phyloP scores from a whole-genome alignment of 441 rosid genomes.

The Rhodomyrtus psidioides region DNA sequence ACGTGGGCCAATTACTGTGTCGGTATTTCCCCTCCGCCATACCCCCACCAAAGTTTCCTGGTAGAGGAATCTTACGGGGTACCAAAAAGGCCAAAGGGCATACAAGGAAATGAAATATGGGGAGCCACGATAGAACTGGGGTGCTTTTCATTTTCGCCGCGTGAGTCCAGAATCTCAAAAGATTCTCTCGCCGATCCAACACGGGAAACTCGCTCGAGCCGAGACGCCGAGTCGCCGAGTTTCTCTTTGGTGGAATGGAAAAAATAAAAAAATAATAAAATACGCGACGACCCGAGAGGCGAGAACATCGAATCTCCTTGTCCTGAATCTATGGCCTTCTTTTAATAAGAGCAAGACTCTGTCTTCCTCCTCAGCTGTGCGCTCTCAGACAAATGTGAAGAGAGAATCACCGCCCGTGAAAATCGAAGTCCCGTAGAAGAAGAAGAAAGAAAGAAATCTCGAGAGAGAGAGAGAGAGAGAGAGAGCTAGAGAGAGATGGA shows the following conservation, averaged over 20 bases:
- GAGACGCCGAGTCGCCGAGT: neutral
- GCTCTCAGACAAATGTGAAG: neutral
- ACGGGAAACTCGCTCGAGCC: neutral
- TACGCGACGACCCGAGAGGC: constrained; percentile 40
- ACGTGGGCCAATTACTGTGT: neutral
- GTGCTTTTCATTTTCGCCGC: neutral
- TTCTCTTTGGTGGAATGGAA: neutral
- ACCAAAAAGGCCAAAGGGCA: too few relatives aligned
- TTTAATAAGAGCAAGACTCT: constrained; percentile 29
- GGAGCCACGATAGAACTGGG: too few relatives aligned
- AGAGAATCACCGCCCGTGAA: neutral
- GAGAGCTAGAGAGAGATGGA: constrained; percentile 18
- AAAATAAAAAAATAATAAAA: neutral
- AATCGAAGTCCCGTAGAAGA: neutral
- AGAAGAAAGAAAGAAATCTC: neutral
- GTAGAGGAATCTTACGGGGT: too few relatives aligned
- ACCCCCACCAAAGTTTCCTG: too few relatives aligned
- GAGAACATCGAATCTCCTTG: constrained; percentile 8
- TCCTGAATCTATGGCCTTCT: neutral
- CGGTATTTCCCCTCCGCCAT: too few relatives aligned
- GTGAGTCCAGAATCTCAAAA: neutral
- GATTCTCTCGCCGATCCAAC: neutral
- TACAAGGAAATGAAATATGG: too few relatives aligned
- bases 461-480: neutral
- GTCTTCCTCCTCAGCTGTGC: neutral